Evolutionary conservation across 1,284 basidiomycete species (phyloP), one percentile per base, ranked within the genome.

Genomic region (Pyrrhoderma lamaoense): DNA sequence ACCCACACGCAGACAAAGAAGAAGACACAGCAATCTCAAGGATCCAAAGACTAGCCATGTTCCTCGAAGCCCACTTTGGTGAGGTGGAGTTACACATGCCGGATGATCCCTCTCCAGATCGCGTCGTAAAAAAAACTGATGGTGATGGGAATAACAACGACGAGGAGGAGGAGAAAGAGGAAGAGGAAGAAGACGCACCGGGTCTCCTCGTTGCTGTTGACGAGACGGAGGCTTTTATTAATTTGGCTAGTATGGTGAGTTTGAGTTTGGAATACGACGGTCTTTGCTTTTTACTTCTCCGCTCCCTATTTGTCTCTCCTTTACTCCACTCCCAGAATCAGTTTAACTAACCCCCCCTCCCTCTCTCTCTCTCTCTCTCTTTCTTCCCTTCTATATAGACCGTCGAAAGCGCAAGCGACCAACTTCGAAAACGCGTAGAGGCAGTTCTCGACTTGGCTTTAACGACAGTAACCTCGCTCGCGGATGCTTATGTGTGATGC

Each of bases 51-150:
- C 72, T 97, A 27, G 86, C 85, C 14, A 86, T 89, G 75, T 97
- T 98, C 73, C 77, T 98, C 21, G 88, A 93, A 66, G 90, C 93
- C 11, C 93, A 98, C 67, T 98, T 98, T 60, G 93, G 93, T 27
- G 82, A 92, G 23, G 87, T 97, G 19, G 88, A 93, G 62, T 70
- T 91, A 43, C 86, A 80, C 63, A 83, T 76, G 75, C 86, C 75
- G 1, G 81, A 67, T 18, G 19, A 38, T 34, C 42, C 46, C 8
- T 8, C 67, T 34, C n/a, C n/a, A n/a, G n/a, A n/a, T n/a, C n/a
- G n/a, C n/a, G n/a, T n/a, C n/a, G n/a, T n/a, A n/a, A n/a, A n/a
- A n/a, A n/a, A n/a, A n/a, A n/a, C n/a, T n/a, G n/a, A n/a, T n/a
- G n/a, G n/a, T n/a, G n/a, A n/a, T n/a, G n/a, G n/a, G n/a, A n/a